Percentiles rank a stretch among this genome's conserved stretches.
These are phyloP conservation scores for Colletotrichum tanaceti DNA, from an alignment of 2,329 filamentous ascomycete species.

Conservation along the genomic window DNA sequence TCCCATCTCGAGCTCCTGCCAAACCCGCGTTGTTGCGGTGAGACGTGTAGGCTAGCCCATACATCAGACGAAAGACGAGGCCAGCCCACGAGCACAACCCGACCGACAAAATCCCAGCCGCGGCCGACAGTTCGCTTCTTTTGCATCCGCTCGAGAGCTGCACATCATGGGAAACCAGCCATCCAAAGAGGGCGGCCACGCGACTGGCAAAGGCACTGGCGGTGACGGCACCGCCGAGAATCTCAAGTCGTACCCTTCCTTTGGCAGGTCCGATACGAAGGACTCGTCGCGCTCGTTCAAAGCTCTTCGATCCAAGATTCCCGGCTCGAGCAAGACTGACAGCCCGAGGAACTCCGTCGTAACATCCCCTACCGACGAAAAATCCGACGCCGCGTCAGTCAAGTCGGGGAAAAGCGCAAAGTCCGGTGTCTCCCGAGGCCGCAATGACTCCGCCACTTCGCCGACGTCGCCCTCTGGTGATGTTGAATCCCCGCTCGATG, in stretches of 20 bases:
- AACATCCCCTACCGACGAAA: conserved; percentile 76
- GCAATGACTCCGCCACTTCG: conserved; percentile 57
- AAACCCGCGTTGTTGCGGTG: conserved; percentile 39
- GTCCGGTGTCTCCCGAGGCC: conserved; percentile 60
- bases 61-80: conserved; percentile 43
- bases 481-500: conserved; percentile 59
- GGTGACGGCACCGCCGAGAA: conserved; percentile 61
- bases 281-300: conserved; percentile 90
- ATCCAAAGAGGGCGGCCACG: conserved; percentile 69
- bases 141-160: conserved; percentile 20
- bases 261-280: conserved; percentile 91
- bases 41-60: conserved; percentile 42
- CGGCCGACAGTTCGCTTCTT: conserved; percentile 20
- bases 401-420: conserved; percentile 74
- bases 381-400: conserved; percentile 79
- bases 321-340: conserved; percentile 76
- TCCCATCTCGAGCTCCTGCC: conserved; percentile 22
- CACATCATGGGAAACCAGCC: conserved; percentile 79
- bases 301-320: conserved; percentile 89
- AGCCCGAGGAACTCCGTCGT: conserved; percentile 83
- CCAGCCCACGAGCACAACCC: conserved; percentile 31
- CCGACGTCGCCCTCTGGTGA: conserved; percentile 54
- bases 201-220: conserved; percentile 60
- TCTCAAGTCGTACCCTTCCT: conserved; percentile 89
- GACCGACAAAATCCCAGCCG: conserved; percentile 28